Conservation (phyloP, 2,329 filamentous ascomycete genomes). For the Aciculosporium take region DNA sequence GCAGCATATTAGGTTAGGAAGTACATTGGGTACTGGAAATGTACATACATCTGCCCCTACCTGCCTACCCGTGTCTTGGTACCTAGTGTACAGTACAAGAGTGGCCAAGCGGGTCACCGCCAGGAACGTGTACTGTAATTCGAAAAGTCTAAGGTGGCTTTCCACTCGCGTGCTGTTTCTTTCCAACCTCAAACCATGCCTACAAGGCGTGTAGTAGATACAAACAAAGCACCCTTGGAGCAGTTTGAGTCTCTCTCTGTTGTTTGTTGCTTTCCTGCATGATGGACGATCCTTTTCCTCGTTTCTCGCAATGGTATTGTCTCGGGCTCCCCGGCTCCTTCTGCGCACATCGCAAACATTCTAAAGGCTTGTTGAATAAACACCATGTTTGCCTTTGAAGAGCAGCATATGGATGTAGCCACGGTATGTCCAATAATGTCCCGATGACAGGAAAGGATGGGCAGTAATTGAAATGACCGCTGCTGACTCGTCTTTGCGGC, state of each 20-base stretch:
- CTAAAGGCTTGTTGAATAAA: too few species aligned
- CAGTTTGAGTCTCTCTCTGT: not conserved
- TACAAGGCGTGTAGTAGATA: too few species aligned
- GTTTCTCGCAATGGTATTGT: not conserved
- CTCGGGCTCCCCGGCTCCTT: not conserved
- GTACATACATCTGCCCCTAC: too few species aligned
- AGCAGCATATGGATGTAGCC: not conserved
- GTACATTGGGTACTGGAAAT: too few species aligned
- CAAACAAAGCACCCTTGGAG: not conserved
- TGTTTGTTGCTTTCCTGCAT: not conserved
- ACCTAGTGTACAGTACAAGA: too few species aligned
- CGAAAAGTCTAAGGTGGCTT: not conserved
- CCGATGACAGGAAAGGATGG: too few species aligned
- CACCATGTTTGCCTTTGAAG: not conserved
- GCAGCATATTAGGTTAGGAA: not conserved
- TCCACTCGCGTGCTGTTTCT: not conserved
- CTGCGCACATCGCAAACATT: not conserved
- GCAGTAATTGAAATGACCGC: too few species aligned
- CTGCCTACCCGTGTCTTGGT: too few species aligned
- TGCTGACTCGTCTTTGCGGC: not conserved
- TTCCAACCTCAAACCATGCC: not conserved
- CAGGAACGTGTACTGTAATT: too few species aligned
- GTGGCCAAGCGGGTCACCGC: not conserved
- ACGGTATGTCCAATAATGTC: not conserved
- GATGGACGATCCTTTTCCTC: not conserved